A percentile compares a stretch with the other conserved stretches of the same genome.
Evolutionary conservation across 345 rosid genomes (phyloP).

Genomic region (Salix viminalis): DNA sequence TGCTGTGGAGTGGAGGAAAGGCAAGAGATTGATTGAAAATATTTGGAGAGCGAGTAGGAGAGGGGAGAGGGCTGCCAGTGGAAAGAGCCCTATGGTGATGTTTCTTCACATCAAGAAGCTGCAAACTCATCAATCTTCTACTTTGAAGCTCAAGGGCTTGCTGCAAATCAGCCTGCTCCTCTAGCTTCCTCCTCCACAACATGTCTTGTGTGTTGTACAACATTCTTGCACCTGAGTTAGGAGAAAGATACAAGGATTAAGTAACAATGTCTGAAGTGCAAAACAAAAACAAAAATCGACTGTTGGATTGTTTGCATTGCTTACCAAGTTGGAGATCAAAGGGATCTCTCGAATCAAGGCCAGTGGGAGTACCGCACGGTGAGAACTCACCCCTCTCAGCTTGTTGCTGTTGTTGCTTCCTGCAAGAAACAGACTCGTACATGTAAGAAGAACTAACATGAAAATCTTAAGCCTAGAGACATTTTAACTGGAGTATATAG

Average conservation of each 20-base stretch:
- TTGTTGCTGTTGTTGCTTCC: slow-evolving; percentile 48
- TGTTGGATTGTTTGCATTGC: background rate
- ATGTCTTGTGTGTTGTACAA: slow-evolving; percentile 59
- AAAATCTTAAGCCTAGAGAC: background rate
- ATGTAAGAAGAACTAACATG: background rate
- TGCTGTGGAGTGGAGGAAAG: slow-evolving; percentile 42
- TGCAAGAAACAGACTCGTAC: slow-evolving; percentile 16
- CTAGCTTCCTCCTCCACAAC: slow-evolving; percentile 69
- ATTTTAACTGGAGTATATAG: background rate
- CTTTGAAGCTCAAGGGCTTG: slow-evolving; percentile 76
- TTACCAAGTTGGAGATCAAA: slow-evolving; percentile 53
- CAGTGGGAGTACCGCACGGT: slow-evolving; percentile 64
- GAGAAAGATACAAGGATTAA: background rate
- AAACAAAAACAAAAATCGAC: background rate
- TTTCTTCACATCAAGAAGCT: slow-evolving; percentile 77
- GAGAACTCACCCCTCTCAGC: slow-evolving; percentile 59
- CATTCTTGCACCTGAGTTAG: slow-evolving; percentile 52
- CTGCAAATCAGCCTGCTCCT: slow-evolving; percentile 68
- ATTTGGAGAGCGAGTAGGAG: slow-evolving; percentile 44
- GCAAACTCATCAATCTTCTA: slow-evolving; percentile 69
- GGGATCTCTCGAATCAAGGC: slow-evolving; percentile 72
- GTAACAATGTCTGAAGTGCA: background rate
- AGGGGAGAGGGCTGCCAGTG: slow-evolving; percentile 53
- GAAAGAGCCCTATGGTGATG: slow-evolving; percentile 66
- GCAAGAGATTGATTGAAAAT: slow-evolving; percentile 48